Evolutionary conservation across 768 basidiomycete genomes (phyloP), one percentile per base, ranked within the genome.

Genomic region (Gloeopeniophorella convolvens): DNA sequence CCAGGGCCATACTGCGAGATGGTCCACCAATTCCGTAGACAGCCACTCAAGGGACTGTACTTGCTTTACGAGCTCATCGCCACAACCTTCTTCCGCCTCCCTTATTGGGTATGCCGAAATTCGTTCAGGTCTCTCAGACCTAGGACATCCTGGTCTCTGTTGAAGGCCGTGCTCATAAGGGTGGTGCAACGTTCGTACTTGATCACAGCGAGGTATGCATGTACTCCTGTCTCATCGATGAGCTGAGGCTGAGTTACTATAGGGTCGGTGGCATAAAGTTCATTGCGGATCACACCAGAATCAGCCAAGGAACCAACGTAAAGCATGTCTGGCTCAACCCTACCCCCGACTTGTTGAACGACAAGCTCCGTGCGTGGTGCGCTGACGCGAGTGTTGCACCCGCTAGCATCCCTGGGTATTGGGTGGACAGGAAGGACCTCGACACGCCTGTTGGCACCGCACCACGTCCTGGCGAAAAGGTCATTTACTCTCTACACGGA

Each of bases 391-490:
- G 41, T 20, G 56, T 59, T 9, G 34, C 47, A 30, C 47, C 51
- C 15, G 39, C 32, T 27, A 43, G 48, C 33, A 46, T 57, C 18
- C 47, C 51, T 4, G 59, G 50, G 11, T 60, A 59, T 45, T 60
- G 59, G 59, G 28, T 48, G 9, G 42, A 56, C 27, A 31, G 42
- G 21, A 35, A 45, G 8, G 41, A 28, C 21, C 20, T 13, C n/a
- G 16, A 54, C 20, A 42, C 42, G 5, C 28, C 34, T 7, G 42
- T 43, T 5, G 52, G 34, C 32, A 36, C 40, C 10, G 10, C 13
- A 11, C 26, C 58, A 4, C 24, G 18, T 21, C 52, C 47, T 7
- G 20, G 20, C 4, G 56, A 54, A 27, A 58, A 42, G 28, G 35
- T 50, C 26, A 40, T 54, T 21, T 51, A 56, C 28, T 47, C 45